These are phyloP conservation scores for Psilocybe azurescens DNA, from an alignment of 768 basidiomycete species.

Conservation along the genomic window DNA sequence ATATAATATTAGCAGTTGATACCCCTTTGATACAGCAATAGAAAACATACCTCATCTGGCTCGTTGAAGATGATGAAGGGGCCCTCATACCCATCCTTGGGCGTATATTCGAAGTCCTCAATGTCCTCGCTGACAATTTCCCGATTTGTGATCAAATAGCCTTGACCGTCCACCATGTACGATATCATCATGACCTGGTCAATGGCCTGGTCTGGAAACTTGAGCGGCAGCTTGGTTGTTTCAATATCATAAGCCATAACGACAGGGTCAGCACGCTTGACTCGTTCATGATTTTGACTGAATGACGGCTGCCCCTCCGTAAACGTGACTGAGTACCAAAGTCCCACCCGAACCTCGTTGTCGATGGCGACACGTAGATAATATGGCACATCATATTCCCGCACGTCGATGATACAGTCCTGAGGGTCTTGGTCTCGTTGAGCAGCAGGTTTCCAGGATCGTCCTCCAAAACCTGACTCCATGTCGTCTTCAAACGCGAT, in stretches of 20 bases:
- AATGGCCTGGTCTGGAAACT: constrained; percentile 94
- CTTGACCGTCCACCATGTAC: constrained; percentile 98
- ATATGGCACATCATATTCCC: constrained; percentile 97
- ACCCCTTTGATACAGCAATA: neutral
- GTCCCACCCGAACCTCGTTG: constrained; percentile 94
- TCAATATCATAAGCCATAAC: constrained; percentile 99
- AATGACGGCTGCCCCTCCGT: constrained; percentile 80
- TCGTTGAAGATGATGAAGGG: constrained; percentile 97
- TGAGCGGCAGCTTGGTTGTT: constrained; percentile 98
- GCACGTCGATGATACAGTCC: constrained; percentile 91
- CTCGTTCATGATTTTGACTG: constrained; percentile 74
- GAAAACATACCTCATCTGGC: constrained; percentile 76
- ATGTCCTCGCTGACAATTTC: constrained; percentile 98
- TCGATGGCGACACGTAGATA: constrained; percentile 99
- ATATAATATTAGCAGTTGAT: constrained; percentile 8
- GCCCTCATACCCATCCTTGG: constrained; percentile 96
- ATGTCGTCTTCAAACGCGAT: constrained; percentile 70
- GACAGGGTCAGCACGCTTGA: constrained; percentile 98
- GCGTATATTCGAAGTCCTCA: constrained; percentile 98
- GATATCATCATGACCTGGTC: constrained; percentile 99
- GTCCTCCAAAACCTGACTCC: constrained; percentile 43
- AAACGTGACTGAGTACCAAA: constrained; percentile 96
- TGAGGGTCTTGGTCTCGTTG: constrained; percentile 78
- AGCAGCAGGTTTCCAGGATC: constrained; percentile 30
- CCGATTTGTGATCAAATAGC: constrained; percentile 95